Conservation (phyloP, 2,329 filamentous ascomycete species). For the Tricladium varicosporioides region DNA sequence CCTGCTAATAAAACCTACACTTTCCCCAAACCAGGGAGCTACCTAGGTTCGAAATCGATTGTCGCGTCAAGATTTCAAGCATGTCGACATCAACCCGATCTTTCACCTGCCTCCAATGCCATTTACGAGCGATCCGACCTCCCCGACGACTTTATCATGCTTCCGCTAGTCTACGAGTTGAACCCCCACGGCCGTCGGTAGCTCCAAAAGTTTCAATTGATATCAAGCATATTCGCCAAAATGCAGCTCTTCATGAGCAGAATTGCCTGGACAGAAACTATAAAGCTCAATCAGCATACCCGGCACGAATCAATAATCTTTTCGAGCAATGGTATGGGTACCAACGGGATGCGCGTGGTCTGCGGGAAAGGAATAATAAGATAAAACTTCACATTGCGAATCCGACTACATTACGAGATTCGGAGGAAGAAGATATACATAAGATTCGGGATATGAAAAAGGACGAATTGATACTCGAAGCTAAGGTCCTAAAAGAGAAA, state of each 20-base stretch:
- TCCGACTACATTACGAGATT: conserved; percentile 44
- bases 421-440: conserved; percentile 31
- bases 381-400: conserved; percentile 58
- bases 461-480: conserved; percentile 59
- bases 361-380: conserved; percentile 66
- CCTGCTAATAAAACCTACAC: not conserved
- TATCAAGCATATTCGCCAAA: conserved; percentile 85
- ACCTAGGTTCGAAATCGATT: not conserved
- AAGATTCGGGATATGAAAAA: conserved; percentile 37
- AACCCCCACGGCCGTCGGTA: conserved; percentile 50
- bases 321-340: conserved; percentile 58
- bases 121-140: conserved; percentile 14
- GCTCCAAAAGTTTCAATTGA: conserved; percentile 80
- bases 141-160: conserved; percentile 21
- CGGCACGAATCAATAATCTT: conserved; percentile 53
- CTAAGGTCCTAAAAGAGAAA: conserved; percentile 60
- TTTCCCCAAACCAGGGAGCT: not conserved
- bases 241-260: conserved; percentile 74
- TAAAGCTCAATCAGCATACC: conserved; percentile 51
- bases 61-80: conserved; percentile 7
- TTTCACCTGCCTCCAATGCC: conserved; percentile 28
- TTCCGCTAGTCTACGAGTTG: conserved; percentile 17
- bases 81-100: conserved; percentile 23
- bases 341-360: conserved; percentile 56
- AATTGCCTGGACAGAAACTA: conserved; percentile 90